Percentiles rank a stretch among this genome's conserved stretches.
Conservation (phyloP, 257 asterid species). For the Haberlea rhodopensis region DNA sequence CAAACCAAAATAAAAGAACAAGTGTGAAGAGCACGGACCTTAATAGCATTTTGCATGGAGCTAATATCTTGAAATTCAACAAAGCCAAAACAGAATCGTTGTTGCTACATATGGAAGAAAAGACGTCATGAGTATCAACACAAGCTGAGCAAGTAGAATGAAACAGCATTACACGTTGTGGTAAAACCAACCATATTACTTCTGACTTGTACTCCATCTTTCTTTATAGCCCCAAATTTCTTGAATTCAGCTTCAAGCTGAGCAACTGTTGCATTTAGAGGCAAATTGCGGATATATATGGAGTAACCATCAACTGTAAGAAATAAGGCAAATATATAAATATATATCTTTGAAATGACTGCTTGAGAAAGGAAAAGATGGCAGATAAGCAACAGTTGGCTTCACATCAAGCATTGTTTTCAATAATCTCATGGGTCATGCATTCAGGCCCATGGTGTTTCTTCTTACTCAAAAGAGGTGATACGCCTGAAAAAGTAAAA, state of each 20-base stretch:
- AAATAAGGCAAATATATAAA: conserved; percentile 16
- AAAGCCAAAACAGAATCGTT: conserved; percentile 81
- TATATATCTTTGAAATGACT: conserved; percentile 9
- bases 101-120: conserved; percentile 49
- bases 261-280: conserved; percentile 52
- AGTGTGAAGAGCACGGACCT: conserved; percentile 44
- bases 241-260: conserved; percentile 74
- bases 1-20: conserved; percentile 2
- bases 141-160: conserved; percentile 7
- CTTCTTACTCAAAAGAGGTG: background rate
- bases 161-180: conserved; percentile 11
- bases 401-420: conserved; percentile 7
- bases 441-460: background rate
- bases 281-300: conserved; percentile 75
- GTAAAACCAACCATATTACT: conserved; percentile 57
- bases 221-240: conserved; percentile 75
- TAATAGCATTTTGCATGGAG: conserved; percentile 78
- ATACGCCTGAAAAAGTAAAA: background rate
- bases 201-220: conserved; percentile 84
- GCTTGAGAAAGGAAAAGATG: background rate
- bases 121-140: conserved; percentile 16
- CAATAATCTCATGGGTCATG: background rate
- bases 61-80: conserved; percentile 72
- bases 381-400: conserved; percentile 4
- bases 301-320: conserved; percentile 78